phyloP scores from a whole-genome alignment of 805 yeast genomes.

The Metschnikowia sp. region DNA sequence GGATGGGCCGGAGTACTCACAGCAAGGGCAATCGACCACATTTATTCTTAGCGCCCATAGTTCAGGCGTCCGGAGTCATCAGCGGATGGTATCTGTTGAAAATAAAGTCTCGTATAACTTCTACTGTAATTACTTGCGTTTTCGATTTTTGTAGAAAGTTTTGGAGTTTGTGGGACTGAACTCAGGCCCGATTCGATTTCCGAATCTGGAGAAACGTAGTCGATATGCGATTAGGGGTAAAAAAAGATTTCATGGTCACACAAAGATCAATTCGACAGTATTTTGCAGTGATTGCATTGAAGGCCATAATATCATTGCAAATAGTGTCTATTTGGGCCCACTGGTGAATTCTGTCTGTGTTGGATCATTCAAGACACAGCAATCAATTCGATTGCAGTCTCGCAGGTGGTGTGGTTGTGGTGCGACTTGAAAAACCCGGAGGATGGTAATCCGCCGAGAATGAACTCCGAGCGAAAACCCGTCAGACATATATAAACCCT shows the following conservation, averaged over 20 bases:
- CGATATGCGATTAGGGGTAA: too few relatives aligned
- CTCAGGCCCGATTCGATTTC: too few relatives aligned
- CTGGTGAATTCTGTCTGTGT: too few relatives aligned
- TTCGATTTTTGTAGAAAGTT: background rate
- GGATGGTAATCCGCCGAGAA: slow-evolving; percentile 10
- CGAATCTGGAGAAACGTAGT: too few relatives aligned
- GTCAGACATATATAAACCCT: slow-evolving; percentile 5
- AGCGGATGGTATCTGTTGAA: background rate
- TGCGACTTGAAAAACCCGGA: slow-evolving; percentile 7
- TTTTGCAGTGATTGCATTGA: background rate
- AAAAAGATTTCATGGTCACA: too few relatives aligned
- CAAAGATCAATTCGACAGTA: too few relatives aligned
- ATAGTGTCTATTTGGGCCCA: too few relatives aligned
- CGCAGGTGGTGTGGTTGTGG: slow-evolving; percentile 3
- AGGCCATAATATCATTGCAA: too few relatives aligned
- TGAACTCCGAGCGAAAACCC: slow-evolving; percentile 6
- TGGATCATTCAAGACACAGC: too few relatives aligned
- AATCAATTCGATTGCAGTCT: background rate
- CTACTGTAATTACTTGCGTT: background rate
- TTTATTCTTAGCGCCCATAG: background rate
- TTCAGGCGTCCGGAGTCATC: background rate
- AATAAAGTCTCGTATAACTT: background rate
- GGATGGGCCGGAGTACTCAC: background rate
- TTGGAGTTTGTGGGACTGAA: background rate
- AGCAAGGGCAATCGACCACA: background rate